Evolutionary conservation across 2,329 filamentous ascomycete genomes (phyloP), one percentile per base, ranked within the genome.

Genomic region (Penicillium expansum): DNA sequence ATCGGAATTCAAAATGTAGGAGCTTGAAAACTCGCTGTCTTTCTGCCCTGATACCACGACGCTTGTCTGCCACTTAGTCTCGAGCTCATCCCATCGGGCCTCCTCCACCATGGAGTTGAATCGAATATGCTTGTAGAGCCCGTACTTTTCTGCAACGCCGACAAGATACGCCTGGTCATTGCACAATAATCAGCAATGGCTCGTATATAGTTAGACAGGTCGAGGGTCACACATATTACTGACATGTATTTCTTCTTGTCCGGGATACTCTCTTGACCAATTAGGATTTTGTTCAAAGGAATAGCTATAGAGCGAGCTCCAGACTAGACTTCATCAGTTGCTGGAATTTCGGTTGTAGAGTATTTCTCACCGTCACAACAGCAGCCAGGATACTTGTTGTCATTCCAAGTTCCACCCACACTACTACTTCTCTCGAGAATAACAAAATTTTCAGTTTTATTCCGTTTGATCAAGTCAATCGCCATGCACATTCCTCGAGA

Each of bases 271-370:
- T 18, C 82, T 72, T 1, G 80, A 80, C 83, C 84, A 85, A 60
- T 80, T 75, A 3, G 81, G 73, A 51, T 85, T 86, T 50, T 84
- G 82, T 35, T 82, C 83, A 62, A 86, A 87, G 6, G 82, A 85
- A 68, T 80, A 86, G 42, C 78, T 82, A 71, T 86, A 86, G 3
- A 86, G 71, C 47, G 79, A 72, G 33, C 77, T 81, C 76, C 77
- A 81, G 10, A 84, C 80, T 74, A 52, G 11, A 2, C 1, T 14
- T 18, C 18, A 32, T 58, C 16, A 59, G 39, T 18, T 14, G 5
- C 14, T 29, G 37, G 8, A 5, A 49, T 5, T 43, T 30, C 2
- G 8, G 16, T 13, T 27, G 1, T 16, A 24, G 11, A 24, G 29
- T 32, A 32, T 7, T 48, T 16, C 27, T 33, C 66, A 78, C 77